These are phyloP conservation scores for Macadamia tetraphylla DNA, from an alignment of 164 flowering plant genomes.

Conservation along the genomic window DNA sequence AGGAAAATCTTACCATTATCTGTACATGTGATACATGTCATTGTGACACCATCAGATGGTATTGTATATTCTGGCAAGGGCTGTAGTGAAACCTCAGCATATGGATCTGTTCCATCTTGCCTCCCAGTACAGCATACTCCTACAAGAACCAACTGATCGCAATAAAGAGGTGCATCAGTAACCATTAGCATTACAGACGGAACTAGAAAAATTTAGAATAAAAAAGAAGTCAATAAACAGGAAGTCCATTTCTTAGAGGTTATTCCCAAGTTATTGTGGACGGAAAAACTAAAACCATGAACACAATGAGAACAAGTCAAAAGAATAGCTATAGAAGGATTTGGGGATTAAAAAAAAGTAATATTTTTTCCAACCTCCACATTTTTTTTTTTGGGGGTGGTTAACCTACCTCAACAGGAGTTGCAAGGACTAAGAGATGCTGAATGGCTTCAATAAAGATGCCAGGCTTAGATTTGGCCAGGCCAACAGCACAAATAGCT, in stretches of 20 bases:
- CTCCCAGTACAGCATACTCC: constrained; percentile 89
- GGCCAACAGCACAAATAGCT: constrained; percentile 95
- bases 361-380: background rate
- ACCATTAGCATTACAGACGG: background rate
- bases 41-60: constrained; percentile 94
- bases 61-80: constrained; percentile 88
- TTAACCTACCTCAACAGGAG: constrained; percentile 76
- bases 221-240: background rate
- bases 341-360: background rate
- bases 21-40: constrained; percentile 89
- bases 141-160: constrained; percentile 72
- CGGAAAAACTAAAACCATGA: background rate
- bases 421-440: constrained; percentile 79
- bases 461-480: constrained; percentile 77
- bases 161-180: constrained; percentile 15
- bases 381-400: no score
- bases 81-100: constrained; percentile 85
- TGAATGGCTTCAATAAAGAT: constrained; percentile 93
- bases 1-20: constrained; percentile 81
- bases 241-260: background rate
- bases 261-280: background rate
- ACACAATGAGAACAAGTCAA: background rate
- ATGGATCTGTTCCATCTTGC: constrained; percentile 85
- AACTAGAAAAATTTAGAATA: background rate
- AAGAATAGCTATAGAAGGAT: background rate